These are phyloP conservation scores for Termitomyces sp. DNA, from an alignment of 768 basidiomycete genomes.

Conservation along the genomic window DNA sequence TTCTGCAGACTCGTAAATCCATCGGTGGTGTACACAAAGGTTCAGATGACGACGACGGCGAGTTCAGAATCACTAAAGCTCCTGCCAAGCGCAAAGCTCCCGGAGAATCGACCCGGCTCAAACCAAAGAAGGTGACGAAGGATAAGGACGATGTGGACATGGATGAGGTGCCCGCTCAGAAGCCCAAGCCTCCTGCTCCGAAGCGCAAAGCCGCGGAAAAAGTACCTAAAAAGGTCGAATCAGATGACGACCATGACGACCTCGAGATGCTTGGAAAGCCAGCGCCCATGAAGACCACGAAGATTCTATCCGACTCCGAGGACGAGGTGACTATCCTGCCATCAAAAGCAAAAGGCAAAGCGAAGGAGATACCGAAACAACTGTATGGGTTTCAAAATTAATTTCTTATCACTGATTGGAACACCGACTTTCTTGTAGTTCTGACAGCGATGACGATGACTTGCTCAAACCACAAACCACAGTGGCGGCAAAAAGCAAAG, in stretches of 20 bases:
- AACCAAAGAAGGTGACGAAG: slow-evolving; percentile 23
- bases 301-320: slow-evolving; percentile 25
- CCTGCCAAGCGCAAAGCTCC: slow-evolving; percentile 35
- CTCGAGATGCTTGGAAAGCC: slow-evolving; percentile 9
- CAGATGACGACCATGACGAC: slow-evolving; percentile 14
- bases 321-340: slow-evolving; percentile 17
- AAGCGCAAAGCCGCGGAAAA: slow-evolving; percentile 18
- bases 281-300: slow-evolving; percentile 13
- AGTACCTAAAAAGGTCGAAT: slow-evolving; percentile 14
- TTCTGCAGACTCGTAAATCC: slow-evolving; percentile 43
- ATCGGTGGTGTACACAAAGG: slow-evolving; percentile 26
- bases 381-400: background rate
- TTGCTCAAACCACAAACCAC: background rate
- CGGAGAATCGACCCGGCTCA: slow-evolving; percentile 20
- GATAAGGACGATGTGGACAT: slow-evolving; percentile 20
- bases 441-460: slow-evolving; percentile 9
- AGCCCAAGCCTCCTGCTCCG: slow-evolving; percentile 6
- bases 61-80: slow-evolving; percentile 44
- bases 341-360: slow-evolving; percentile 13
- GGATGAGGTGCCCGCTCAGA: slow-evolving; percentile 13
- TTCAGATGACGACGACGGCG: slow-evolving; percentile 39
- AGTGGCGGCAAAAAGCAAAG: slow-evolving; percentile 12
- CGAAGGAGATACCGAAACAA: slow-evolving; percentile 5
- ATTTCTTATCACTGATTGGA: too few species aligned
- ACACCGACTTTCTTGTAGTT: background rate